A percentile compares a stretch with the other conserved stretches of the same genome.
phyloP scores from a whole-genome alignment of 352 stramenopile species.

The Globisporangium spinosum region DNA sequence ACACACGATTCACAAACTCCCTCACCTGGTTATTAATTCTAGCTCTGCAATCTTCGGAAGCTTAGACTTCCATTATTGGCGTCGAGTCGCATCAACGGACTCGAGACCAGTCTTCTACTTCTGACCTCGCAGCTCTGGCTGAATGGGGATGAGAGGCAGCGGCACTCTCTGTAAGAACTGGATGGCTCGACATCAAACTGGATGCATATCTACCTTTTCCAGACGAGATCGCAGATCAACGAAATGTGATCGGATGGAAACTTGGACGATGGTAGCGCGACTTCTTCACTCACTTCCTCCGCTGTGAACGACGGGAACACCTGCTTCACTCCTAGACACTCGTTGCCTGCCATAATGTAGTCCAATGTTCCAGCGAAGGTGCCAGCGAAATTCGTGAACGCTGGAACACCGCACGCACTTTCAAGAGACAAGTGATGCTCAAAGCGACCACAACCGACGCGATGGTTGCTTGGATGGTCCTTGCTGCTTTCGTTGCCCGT shows the following conservation, averaged over 20 bases:
- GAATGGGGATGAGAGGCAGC: background rate
- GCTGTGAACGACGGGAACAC: conserved; percentile 60
- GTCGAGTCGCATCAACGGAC: background rate
- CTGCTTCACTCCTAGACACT: conserved; percentile 36
- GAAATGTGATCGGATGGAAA: conserved; percentile 82
- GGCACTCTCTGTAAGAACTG: background rate
- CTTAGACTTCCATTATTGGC: background rate
- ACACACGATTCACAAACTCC: background rate
- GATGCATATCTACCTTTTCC: conserved; percentile 16
- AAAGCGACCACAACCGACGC: conserved; percentile 26
- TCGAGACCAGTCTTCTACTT: background rate
- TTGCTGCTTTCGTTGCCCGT: conserved; percentile 1
- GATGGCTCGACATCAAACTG: background rate
- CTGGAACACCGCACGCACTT: conserved; percentile 58
- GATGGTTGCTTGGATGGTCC: conserved; percentile 6
- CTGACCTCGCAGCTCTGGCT: background rate
- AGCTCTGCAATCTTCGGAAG: background rate
- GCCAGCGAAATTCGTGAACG: conserved; percentile 70
- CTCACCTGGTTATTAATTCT: background rate
- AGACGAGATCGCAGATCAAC: conserved; percentile 63
- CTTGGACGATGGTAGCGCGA: conserved; percentile 59
- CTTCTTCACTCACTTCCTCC: conserved; percentile 55
- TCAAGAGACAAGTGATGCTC: conserved; percentile 39
- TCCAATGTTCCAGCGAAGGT: conserved; percentile 68
- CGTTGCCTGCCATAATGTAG: conserved; percentile 55